phyloP scores from a whole-genome alignment of 257 asterid genomes.

The Perilla frutescens region DNA sequence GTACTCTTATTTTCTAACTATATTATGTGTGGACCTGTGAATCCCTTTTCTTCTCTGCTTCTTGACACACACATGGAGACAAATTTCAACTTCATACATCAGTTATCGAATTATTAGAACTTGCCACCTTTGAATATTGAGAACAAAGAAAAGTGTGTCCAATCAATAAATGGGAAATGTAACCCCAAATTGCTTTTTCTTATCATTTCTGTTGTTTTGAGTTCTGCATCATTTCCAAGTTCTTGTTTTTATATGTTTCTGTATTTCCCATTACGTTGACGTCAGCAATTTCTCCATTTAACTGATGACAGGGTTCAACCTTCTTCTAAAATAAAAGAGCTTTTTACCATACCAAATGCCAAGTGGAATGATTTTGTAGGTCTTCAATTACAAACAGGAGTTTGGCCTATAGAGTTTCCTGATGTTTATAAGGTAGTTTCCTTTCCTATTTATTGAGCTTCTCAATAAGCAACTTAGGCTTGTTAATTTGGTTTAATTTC shows the following conservation, averaged over 20 bases:
- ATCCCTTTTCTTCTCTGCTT: no score
- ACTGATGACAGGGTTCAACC: slow-evolving; percentile 77
- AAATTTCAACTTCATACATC: not conserved
- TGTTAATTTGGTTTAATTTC: no score
- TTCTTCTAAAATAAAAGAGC: slow-evolving; percentile 86
- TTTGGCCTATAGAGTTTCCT: slow-evolving; percentile 74
- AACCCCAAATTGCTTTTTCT: not conserved
- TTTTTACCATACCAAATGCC: slow-evolving; percentile 79
- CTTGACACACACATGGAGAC: not conserved
- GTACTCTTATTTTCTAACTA: no score
- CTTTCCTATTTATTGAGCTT: no score
- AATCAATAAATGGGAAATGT: not conserved
- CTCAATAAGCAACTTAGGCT: no score
- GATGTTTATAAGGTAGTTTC: slow-evolving; percentile 65
- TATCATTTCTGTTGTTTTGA: no score
- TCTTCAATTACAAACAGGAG: slow-evolving; percentile 60
- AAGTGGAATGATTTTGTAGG: slow-evolving; percentile 98
- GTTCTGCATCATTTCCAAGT: not conserved
- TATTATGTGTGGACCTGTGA: no score
- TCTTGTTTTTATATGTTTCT: not conserved
- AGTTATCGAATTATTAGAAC: not conserved
- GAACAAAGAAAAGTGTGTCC: not conserved
- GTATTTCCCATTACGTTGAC: slow-evolving; percentile 8
- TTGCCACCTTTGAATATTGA: not conserved
- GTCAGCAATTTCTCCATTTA: slow-evolving; percentile 8